phyloP scores from a whole-genome alignment of 2,329 filamentous ascomycete genomes.

The Ophiosphaerella narmari region DNA sequence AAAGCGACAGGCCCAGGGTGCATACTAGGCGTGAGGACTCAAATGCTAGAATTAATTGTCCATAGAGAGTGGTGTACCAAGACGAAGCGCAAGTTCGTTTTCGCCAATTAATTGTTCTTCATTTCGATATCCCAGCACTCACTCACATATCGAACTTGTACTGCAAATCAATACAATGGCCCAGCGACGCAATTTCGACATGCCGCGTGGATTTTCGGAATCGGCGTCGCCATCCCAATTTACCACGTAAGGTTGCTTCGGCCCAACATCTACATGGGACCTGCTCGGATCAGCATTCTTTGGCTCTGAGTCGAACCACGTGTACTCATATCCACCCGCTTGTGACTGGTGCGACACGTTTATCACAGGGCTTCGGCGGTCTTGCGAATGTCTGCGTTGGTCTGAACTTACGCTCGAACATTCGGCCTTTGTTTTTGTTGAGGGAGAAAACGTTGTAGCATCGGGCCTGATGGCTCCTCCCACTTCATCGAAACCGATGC shows the following conservation, averaged over 20 bases:
- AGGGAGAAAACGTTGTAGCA: neutral
- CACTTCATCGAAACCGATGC: neutral
- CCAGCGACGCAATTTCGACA: conserved; percentile 74
- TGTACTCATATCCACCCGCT: conserved; percentile 46
- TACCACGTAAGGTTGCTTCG: conserved; percentile 66
- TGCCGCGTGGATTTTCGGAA: conserved; percentile 73
- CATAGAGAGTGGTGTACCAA: conserved; percentile 85
- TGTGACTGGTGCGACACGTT: conserved; percentile 42
- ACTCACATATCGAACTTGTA: conserved; percentile 79
- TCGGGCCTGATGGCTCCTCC: conserved; percentile 13
- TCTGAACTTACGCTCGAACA: conserved; percentile 1
- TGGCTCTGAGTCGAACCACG: conserved; percentile 37
- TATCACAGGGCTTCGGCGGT: conserved; percentile 19
- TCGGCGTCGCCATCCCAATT: conserved; percentile 76
- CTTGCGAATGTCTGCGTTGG: conserved; percentile 20
- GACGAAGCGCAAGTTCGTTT: conserved; percentile 79
- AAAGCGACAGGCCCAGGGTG: conserved; percentile 79
- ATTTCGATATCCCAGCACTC: conserved; percentile 49
- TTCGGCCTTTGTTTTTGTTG: conserved; percentile 2
- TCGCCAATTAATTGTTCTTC: neutral
- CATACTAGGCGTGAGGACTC: conserved; percentile 71
- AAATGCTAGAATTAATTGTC: conserved; percentile 76
- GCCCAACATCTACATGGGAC: conserved; percentile 20
- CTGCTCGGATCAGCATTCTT: conserved; percentile 22
- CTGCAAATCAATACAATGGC: conserved; percentile 75